Percentiles rank a stretch among this genome's conserved stretches.
Conservation (phyloP, 305 asterid genomes). For the Fraxinus platypoda region DNA sequence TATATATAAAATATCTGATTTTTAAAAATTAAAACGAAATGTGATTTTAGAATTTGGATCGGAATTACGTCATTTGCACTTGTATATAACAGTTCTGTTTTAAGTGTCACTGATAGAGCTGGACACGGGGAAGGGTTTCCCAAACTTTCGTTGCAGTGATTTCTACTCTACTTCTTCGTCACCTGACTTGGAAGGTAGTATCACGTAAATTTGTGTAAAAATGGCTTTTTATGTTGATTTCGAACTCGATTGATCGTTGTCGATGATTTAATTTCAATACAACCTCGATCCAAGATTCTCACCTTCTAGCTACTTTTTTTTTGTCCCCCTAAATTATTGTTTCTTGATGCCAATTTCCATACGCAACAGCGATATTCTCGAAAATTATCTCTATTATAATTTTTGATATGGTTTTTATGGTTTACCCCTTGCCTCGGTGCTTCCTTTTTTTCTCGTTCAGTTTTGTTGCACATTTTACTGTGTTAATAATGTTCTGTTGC, state of each 20-base stretch:
- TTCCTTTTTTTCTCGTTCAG: neutral
- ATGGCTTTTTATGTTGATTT: neutral
- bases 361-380: neutral
- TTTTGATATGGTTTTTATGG: neutral
- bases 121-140: neutral
- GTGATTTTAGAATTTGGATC: no score
- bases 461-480: neutral
- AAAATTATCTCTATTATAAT: neutral
- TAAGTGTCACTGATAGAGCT: neutral
- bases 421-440: neutral
- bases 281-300: neutral
- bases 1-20: no score
- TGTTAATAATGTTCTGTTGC: neutral
- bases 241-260: neutral
- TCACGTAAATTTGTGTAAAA: neutral
- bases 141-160: neutral
- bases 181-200: neutral
- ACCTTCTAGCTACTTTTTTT: neutral
- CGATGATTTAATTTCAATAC: neutral
- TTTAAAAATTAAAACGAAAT: no score
- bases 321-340: neutral
- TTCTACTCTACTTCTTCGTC: neutral
- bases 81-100: no score
- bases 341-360: neutral
- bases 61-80: no score